These are phyloP conservation scores for Pestalotiopsis sp. DNA, from an alignment of 2,329 filamentous ascomycete genomes.

Conservation along the genomic window DNA sequence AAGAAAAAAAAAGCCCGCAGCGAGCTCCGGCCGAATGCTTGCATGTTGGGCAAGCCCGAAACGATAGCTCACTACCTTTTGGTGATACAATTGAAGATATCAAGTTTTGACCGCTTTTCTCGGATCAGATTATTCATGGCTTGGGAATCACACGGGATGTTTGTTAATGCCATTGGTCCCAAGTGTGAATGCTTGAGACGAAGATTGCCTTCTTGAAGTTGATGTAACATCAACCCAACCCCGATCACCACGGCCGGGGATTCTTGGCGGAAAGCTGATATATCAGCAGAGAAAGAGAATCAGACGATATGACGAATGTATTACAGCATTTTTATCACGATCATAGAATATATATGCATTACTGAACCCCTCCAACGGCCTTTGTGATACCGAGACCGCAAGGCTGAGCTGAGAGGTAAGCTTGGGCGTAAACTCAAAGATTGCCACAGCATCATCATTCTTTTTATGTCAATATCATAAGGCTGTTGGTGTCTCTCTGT, in stretches of 20 bases:
- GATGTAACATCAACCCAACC: not conserved
- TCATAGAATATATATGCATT: not conserved
- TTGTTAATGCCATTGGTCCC: not conserved
- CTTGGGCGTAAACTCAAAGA: not conserved
- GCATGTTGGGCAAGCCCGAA: not conserved
- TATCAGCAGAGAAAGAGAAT: not conserved
- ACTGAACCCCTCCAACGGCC: not conserved
- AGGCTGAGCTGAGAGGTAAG: not conserved
- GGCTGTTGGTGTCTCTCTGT: not conserved
- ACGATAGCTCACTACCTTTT: fast-evolving
- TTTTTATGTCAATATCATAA: not conserved
- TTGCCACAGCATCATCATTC: not conserved
- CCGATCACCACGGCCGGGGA: not conserved
- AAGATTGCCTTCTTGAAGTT: not conserved
- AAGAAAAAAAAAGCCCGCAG: not conserved
- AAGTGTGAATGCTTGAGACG: not conserved
- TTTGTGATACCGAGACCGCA: not conserved
- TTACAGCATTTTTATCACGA: not conserved
- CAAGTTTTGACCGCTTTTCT: not conserved
- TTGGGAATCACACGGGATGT: not conserved
- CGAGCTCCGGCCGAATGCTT: not conserved
- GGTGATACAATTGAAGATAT: not conserved
- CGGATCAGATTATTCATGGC: not conserved
- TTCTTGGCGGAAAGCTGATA: not conserved
- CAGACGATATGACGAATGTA: not conserved